Evolutionary conservation across 2,329 filamentous ascomycete genomes (phyloP).

Genomic region (Aspergillus terreus): DNA sequence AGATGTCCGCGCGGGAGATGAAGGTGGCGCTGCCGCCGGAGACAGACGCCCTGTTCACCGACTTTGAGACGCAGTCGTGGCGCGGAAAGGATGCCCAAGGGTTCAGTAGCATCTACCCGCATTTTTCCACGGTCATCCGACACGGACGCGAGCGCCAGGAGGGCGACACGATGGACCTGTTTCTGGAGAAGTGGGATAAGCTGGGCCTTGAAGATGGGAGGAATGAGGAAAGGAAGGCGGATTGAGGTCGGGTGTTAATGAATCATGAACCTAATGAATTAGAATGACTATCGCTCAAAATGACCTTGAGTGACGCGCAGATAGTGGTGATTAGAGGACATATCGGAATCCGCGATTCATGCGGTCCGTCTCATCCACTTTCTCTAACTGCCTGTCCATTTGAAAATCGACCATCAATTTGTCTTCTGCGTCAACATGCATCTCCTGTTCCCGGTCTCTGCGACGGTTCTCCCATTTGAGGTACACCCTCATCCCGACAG

Average conservation of each 20-base stretch:
- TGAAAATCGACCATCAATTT: constrained; percentile 7
- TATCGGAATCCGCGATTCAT: constrained; percentile 18
- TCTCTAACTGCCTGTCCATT: constrained; percentile 10
- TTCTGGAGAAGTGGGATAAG: constrained; percentile 28
- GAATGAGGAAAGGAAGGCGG: not conserved
- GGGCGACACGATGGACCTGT: constrained; percentile 18
- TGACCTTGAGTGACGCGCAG: too few species aligned
- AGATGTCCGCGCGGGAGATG: constrained; percentile 22
- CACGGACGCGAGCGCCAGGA: constrained; percentile 5
- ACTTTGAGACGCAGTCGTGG: constrained; percentile 20
- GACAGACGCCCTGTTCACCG: constrained; percentile 19
- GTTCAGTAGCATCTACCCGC: constrained; percentile 26
- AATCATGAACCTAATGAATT: too few species aligned
- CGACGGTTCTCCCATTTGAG: constrained; percentile 9
- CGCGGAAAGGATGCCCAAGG: constrained; percentile 8
- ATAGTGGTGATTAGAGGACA: constrained; percentile 7
- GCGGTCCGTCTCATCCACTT: constrained; percentile 18
- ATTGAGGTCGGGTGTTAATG: too few species aligned
- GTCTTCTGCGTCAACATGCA: constrained; percentile 12
- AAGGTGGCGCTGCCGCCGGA: constrained; percentile 21
- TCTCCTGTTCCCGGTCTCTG: constrained; percentile 12
- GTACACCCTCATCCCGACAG: constrained; percentile 10
- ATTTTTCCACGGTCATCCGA: constrained; percentile 14
- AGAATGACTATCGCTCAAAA: too few species aligned
- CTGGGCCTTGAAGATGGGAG: constrained; percentile 7